Evolutionary conservation across 768 basidiomycete species (phyloP).

Genomic region (Fistulinella prunicolor): DNA sequence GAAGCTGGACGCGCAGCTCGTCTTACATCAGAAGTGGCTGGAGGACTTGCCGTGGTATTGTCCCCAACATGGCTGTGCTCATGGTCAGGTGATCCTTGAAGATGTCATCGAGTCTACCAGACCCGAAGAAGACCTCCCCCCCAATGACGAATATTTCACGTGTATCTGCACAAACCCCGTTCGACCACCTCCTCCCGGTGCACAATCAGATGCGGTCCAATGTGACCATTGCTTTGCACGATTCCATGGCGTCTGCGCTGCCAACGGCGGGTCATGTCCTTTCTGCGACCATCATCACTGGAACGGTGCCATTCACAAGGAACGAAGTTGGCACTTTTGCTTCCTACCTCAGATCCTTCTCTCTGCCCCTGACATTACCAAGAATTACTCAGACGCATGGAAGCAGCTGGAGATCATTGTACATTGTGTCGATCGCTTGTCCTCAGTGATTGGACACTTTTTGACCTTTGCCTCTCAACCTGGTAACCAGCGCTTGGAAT

Average conservation of each 20-base stretch:
- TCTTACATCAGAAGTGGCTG: conserved; percentile 66
- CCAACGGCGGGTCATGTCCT: conserved; percentile 86
- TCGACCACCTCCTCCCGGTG: conserved; percentile 72
- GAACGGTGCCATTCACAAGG: conserved; percentile 82
- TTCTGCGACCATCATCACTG: conserved; percentile 92
- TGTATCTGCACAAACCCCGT: conserved; percentile 80
- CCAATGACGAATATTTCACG: conserved; percentile 77
- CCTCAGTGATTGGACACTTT: conserved; percentile 75
- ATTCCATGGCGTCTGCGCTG: conserved; percentile 83
- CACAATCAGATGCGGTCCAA: conserved; percentile 80
- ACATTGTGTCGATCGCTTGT: conserved; percentile 73
- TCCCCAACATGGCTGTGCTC: conserved; percentile 58
- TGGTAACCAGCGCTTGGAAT: conserved; percentile 70
- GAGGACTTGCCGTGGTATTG: conserved; percentile 79
- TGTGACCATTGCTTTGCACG: conserved; percentile 87
- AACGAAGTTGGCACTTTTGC: conserved; percentile 81
- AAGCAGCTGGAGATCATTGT: conserved; percentile 78
- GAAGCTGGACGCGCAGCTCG: conserved; percentile 65
- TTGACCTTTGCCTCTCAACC: conserved; percentile 66
- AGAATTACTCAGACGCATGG: conserved; percentile 77
- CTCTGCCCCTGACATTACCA: conserved; percentile 75
- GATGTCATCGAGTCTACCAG: conserved; percentile 75
- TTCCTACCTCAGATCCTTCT: conserved; percentile 69
- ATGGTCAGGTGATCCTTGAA: conserved; percentile 62
- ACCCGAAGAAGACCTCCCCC: conserved; percentile 76